A percentile compares a stretch with the other conserved stretches of the same genome.
phyloP scores from a whole-genome alignment of 2,329 filamentous ascomycete species.

The Aspergillus sp. region DNA sequence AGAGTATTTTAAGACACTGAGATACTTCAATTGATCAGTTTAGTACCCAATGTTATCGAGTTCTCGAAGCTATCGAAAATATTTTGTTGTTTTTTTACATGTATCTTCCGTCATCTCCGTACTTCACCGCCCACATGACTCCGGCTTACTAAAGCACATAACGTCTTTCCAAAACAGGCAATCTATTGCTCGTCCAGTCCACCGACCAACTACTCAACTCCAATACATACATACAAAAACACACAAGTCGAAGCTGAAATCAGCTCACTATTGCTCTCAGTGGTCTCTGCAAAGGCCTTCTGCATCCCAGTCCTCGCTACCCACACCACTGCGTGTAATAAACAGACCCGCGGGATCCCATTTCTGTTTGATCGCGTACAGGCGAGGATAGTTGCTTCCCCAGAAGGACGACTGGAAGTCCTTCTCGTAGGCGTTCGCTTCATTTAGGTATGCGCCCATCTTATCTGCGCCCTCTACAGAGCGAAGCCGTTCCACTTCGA shows the following conservation, averaged over 20 bases:
- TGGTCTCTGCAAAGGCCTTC: constrained; percentile 9
- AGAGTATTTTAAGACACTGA: background rate
- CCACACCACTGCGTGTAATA: constrained; percentile 10
- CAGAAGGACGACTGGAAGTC: constrained; percentile 19
- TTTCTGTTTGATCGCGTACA: constrained; percentile 19
- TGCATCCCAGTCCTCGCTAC: constrained; percentile 14
- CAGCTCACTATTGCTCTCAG: background rate
- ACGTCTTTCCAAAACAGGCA: background rate
- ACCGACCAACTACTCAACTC: background rate
- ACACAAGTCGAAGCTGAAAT: background rate
- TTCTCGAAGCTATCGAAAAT: constrained; percentile 3
- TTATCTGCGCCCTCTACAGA: constrained; percentile 18
- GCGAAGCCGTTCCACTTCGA: constrained; percentile 20
- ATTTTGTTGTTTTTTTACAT: constrained; percentile 9
- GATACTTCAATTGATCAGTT: constrained; percentile 3
- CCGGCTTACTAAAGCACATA: background rate
- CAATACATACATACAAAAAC: background rate
- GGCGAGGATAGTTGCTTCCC: constrained; percentile 20
- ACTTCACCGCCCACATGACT: constrained; percentile 15
- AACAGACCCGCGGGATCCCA: constrained; percentile 13
- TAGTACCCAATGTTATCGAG: background rate
- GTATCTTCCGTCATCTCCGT: constrained; percentile 6
- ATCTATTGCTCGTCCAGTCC: background rate
- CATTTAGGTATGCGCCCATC: constrained; percentile 33
- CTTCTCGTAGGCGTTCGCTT: constrained; percentile 21